Conservation (phyloP, 495 filamentous ascomycete species). For the Hypoxylon lienhwacheense region DNA sequence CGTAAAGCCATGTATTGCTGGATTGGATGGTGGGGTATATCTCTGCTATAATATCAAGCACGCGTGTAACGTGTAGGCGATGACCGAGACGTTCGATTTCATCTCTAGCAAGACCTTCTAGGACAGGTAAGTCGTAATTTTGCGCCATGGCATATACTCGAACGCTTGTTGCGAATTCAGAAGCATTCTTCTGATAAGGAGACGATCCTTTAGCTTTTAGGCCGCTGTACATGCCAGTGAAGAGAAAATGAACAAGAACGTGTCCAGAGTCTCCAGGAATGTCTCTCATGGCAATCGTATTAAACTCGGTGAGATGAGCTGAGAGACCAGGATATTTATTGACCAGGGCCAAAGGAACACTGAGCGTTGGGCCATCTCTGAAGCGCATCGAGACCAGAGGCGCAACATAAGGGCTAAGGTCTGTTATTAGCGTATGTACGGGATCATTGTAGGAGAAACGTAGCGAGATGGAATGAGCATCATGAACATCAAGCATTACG, state of each 20-base stretch:
- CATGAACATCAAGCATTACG: too few relatives aligned
- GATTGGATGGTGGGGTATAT: not conserved
- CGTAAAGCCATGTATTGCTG: constrained; percentile 15
- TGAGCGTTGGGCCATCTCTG: constrained; percentile 10
- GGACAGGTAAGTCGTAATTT: constrained; percentile 3
- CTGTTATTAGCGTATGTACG: constrained; percentile 35
- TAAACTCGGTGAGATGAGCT: not conserved
- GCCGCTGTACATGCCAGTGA: constrained; percentile 22
- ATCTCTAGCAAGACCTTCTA: constrained; percentile 9
- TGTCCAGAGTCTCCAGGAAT: constrained; percentile 32
- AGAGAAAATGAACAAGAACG: constrained; percentile 38
- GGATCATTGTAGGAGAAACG: too few relatives aligned
- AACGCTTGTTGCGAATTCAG: constrained; percentile 18
- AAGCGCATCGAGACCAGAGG: constrained; percentile 23
- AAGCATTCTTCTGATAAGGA: constrained; percentile 2
- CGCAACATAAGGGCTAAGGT: constrained; percentile 35
- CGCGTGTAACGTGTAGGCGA: constrained; percentile 2
- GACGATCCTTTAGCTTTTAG: constrained; percentile 11
- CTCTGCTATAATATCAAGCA: constrained; percentile 13
- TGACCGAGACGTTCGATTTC: constrained; percentile 23
- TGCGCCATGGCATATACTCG: constrained; percentile 14
- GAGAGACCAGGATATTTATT: constrained; percentile 12
- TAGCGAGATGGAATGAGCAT: too few relatives aligned
- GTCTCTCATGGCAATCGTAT: constrained; percentile 4
- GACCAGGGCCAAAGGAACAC: constrained; percentile 23